A percentile compares a stretch with the other conserved stretches of the same genome.
Evolutionary conservation across 495 filamentous ascomycete species (phyloP).

Genomic region (Penicillium goetzii): DNA sequence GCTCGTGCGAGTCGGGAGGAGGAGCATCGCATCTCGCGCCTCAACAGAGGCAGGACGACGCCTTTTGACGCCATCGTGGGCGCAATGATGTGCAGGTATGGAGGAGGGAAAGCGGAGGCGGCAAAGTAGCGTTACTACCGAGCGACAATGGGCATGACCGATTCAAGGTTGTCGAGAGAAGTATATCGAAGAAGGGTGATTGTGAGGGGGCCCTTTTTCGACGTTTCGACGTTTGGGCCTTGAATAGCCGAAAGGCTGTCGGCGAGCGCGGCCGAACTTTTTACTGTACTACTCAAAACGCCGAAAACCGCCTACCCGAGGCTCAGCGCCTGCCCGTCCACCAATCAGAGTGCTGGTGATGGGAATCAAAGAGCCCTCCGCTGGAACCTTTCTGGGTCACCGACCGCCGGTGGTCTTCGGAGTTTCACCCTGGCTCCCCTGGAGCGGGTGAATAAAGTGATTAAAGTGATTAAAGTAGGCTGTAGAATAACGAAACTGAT

Average conservation of each 20-base stretch:
- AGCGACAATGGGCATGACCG: conserved; percentile 14
- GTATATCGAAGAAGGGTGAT: conserved; percentile 9
- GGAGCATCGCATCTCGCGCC: conserved; percentile 43
- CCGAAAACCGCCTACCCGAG: conserved; percentile 40
- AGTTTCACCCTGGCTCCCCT: conserved; percentile 12
- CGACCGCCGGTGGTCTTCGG: conserved; percentile 5
- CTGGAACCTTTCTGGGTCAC: conserved; percentile 19
- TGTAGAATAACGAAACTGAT: background rate
- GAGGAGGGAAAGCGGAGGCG: conserved; percentile 3
- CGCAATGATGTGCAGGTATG: background rate
- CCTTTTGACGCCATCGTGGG: conserved; percentile 48
- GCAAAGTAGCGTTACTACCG: background rate
- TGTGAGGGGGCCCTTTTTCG: conserved; percentile 4
- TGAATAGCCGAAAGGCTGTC: conserved; percentile 30
- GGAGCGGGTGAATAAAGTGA: background rate
- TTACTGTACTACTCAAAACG: conserved; percentile 22
- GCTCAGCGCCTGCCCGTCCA: conserved; percentile 23
- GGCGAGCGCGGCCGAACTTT: conserved; percentile 15
- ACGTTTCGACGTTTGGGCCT: conserved; percentile 11
- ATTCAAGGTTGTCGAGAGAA: background rate
- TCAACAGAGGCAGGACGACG: conserved; percentile 48
- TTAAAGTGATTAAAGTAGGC: background rate
- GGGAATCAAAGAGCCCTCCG: conserved; percentile 26
- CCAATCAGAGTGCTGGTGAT: conserved; percentile 40
- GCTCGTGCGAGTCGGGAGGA: conserved; percentile 36